These are phyloP conservation scores for Chimonanthus praecox DNA, from an alignment of 164 flowering plant species.

Conservation along the genomic window DNA sequence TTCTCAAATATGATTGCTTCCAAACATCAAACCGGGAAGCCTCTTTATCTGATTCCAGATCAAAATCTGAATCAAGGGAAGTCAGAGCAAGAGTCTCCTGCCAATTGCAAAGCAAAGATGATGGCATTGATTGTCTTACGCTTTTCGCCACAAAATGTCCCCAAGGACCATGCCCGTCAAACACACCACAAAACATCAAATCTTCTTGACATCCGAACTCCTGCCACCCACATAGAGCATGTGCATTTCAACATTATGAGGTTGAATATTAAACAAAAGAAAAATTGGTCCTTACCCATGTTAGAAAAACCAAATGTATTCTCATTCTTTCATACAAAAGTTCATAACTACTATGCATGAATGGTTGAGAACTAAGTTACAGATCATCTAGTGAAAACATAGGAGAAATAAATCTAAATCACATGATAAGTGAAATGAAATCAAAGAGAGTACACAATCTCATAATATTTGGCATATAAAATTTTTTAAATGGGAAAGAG, in stretches of 20 bases:
- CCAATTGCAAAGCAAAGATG: slow-evolving; percentile 64
- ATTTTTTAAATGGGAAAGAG: too few species aligned
- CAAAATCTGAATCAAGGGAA: slow-evolving; percentile 28
- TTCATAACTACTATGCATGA: too few species aligned
- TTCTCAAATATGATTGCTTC: slow-evolving; percentile 62
- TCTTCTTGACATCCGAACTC: slow-evolving; percentile 85
- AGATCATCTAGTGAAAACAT: not conserved
- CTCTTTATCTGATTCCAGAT: slow-evolving; percentile 30
- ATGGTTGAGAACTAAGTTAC: too few species aligned
- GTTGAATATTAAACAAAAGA: not conserved
- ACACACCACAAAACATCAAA: slow-evolving; percentile 80
- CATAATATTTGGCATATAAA: too few species aligned
- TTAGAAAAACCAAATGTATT: not conserved
- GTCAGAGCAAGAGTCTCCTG: slow-evolving; percentile 53
- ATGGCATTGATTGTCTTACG: slow-evolving; percentile 61
- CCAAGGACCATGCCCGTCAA: slow-evolving; percentile 96
- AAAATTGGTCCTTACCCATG: not conserved
- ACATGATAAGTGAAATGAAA: not conserved
- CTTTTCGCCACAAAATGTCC: slow-evolving; percentile 75
- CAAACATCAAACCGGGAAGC: slow-evolving; percentile 44
- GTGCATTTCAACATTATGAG: not conserved
- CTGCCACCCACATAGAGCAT: slow-evolving; percentile 24
- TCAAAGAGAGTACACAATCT: too few species aligned
- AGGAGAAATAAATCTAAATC: not conserved
- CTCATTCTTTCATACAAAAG: not conserved